A percentile compares a stretch with the other conserved stretches of the same genome.
phyloP scores from a whole-genome alignment of 768 basidiomycete species.

The Boletus rex-veris region DNA sequence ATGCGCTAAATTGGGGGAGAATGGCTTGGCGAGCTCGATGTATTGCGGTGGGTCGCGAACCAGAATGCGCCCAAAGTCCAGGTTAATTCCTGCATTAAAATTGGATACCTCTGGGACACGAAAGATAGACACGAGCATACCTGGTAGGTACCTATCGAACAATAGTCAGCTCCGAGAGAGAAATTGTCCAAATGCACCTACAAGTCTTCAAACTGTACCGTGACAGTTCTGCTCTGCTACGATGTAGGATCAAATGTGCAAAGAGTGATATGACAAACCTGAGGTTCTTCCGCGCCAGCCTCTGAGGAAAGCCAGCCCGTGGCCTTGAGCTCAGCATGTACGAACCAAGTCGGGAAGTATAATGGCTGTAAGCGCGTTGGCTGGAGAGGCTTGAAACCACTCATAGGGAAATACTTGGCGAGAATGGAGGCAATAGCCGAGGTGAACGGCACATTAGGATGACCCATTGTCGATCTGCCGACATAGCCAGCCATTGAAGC shows the following conservation, averaged over 20 bases:
- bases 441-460: slow-evolving; percentile 19
- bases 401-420: slow-evolving; percentile 37
- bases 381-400: slow-evolving; percentile 37
- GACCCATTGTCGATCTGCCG: slow-evolving; percentile 12
- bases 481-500: slow-evolving; percentile 32
- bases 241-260: slow-evolving; percentile 3
- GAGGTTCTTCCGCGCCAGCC: slow-evolving; percentile 21
- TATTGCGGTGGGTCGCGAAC: slow-evolving; percentile 31
- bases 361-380: slow-evolving; percentile 49
- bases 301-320: slow-evolving; percentile 27
- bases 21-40: slow-evolving; percentile 38
- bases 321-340: slow-evolving; percentile 51
- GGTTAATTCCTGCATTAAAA: slow-evolving; percentile 11
- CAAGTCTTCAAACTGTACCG: slow-evolving; percentile 42
- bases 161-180: slow-evolving; percentile 11
- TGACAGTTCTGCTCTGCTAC: slow-evolving; percentile 31
- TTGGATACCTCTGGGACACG: neutral
- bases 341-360: slow-evolving; percentile 63
- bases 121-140: slow-evolving; percentile 10
- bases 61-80: slow-evolving; percentile 42
- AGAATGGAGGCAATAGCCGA: slow-evolving; percentile 29
- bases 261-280: slow-evolving; percentile 17
- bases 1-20: slow-evolving; percentile 43
- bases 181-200: slow-evolving; percentile 33
- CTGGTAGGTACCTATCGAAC: slow-evolving; percentile 28